Conservation (phyloP, 352 stramenopile genomes). For the Nothophytophthora sp. region DNA sequence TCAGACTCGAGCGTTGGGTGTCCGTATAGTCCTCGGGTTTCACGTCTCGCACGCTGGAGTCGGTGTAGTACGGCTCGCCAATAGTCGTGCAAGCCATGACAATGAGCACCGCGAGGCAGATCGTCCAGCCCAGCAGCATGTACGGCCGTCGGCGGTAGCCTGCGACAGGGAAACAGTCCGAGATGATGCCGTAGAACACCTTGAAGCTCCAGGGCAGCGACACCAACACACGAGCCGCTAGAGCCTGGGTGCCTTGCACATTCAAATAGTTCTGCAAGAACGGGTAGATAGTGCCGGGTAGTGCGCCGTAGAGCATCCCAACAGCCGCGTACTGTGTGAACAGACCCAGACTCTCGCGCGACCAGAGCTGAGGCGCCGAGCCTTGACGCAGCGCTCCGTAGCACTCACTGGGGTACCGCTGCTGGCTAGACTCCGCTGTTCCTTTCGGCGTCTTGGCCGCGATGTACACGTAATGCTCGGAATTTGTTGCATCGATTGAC, state of each 20-base stretch:
- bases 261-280: slow-evolving; percentile 35
- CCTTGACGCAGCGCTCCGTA: slow-evolving; percentile 26
- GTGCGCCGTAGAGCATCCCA: slow-evolving; percentile 23
- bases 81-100: slow-evolving; percentile 24
- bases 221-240: slow-evolving; percentile 27
- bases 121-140: slow-evolving; percentile 28
- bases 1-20: slow-evolving; percentile 8
- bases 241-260: slow-evolving; percentile 14
- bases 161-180: slow-evolving; percentile 21
- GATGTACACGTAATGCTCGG: no score
- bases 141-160: slow-evolving; percentile 22
- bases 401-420: no score
- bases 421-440: no score
- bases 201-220: slow-evolving; percentile 50
- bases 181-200: slow-evolving; percentile 26
- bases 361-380: slow-evolving; percentile 13
- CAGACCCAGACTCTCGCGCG: slow-evolving; percentile 28
- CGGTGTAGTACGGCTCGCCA: slow-evolving; percentile 30
- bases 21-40: slow-evolving; percentile 24
- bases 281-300: slow-evolving; percentile 31
- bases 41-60: slow-evolving; percentile 13
- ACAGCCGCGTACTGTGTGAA: slow-evolving; percentile 25
- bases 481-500: no score
- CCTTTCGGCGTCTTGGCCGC: no score
- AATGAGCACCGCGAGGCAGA: slow-evolving; percentile 32